phyloP scores from a whole-genome alignment of 371 early-diverging fungal species.

The Funneliformis caledonium region DNA sequence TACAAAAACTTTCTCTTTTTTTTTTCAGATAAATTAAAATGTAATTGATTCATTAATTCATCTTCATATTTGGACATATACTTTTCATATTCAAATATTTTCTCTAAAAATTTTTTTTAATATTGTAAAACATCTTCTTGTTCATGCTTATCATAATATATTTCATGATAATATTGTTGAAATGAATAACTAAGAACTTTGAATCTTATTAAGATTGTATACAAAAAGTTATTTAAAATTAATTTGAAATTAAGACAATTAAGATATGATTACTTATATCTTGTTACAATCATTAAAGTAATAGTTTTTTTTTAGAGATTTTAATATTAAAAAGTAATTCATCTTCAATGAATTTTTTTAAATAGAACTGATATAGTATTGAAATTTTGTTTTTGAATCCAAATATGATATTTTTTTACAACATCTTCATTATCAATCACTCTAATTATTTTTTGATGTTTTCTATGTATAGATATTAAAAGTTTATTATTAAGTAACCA shows the following conservation, averaged over 20 bases:
- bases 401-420: conserved; percentile 19
- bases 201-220: neutral
- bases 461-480: neutral
- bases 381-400: conserved; percentile 10
- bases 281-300: neutral
- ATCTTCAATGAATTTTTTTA: too few relatives aligned
- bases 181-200: conserved; percentile 17
- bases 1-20: conserved; percentile 17
- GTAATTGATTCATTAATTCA: too few relatives aligned
- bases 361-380: too few relatives aligned
- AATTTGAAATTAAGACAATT: neutral
- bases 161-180: conserved; percentile 3
- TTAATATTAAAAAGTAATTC: too few relatives aligned
- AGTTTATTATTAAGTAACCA: too few relatives aligned
- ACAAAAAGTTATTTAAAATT: neutral
- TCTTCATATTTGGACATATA: too few relatives aligned
- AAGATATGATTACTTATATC: neutral
- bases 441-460: conserved; percentile 18
- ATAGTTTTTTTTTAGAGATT: neutral
- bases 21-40: conserved; percentile 2
- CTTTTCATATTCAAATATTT: conserved; percentile 27
- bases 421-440: conserved; percentile 12
- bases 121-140: conserved; percentile 40
- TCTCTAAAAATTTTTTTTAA: conserved; percentile 10
- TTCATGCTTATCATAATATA: conserved; percentile 39